These are phyloP conservation scores for Henckelia pumila DNA, from an alignment of 257 asterid species.

Conservation along the genomic window DNA sequence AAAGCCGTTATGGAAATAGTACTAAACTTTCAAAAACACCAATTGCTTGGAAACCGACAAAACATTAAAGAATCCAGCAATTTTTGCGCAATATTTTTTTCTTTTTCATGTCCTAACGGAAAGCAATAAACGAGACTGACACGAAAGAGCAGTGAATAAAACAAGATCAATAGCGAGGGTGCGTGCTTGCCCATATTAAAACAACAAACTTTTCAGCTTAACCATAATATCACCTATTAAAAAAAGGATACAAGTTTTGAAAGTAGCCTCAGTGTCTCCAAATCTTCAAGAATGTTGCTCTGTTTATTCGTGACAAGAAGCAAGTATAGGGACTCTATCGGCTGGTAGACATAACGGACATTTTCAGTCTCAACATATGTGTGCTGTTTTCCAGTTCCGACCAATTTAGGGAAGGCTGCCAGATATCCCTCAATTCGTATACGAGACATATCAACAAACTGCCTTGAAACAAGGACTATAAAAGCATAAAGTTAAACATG, in stretches of 20 bases:
- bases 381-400: constrained; percentile 89
- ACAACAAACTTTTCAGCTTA: not conserved
- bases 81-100: not conserved
- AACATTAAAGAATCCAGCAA: not conserved
- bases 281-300: constrained; percentile 92
- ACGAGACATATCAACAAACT: constrained; percentile 94
- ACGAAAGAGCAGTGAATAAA: constrained; percentile 18
- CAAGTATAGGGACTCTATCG: constrained; percentile 80
- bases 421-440: constrained; percentile 94
- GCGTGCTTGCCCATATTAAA: constrained; percentile 3
- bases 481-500: constrained; percentile 30
- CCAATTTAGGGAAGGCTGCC: constrained; percentile 93
- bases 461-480: constrained; percentile 89
- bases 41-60: constrained; percentile 3
- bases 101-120: constrained; percentile 6
- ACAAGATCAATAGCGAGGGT: constrained; percentile 10
- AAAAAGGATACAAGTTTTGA: constrained; percentile 86
- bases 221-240: constrained; percentile 12
- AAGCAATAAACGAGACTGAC: constrained; percentile 23
- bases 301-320: constrained; percentile 92
- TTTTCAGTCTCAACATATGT: constrained; percentile 90
- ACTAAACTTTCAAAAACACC: constrained; percentile 10
- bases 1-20: constrained; percentile 41
- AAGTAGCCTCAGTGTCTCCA: constrained; percentile 87
- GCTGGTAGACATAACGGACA: constrained; percentile 94